Evolutionary conservation across 306 rosid genomes (phyloP), one percentile per base, ranked within the genome.

Genomic region (Ammopiptanthus mongolicus): DNA sequence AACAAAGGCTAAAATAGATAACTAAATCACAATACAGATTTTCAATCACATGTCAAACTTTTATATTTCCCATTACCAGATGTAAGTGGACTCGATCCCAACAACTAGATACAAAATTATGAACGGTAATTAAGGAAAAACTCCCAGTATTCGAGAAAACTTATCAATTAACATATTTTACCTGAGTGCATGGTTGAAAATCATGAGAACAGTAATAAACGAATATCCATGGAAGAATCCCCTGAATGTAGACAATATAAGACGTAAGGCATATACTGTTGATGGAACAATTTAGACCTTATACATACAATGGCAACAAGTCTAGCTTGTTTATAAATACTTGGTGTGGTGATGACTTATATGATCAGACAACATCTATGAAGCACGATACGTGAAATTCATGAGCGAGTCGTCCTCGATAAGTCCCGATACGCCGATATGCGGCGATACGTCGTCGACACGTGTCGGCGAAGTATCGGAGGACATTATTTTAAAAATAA

Each of bases 171-270:
- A 74, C 7, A 42, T 25, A 75, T 73, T 28, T 41, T 84, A 94
- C 98, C 97, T 94, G 74, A 94, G 95, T 70, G 97, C 98, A 61
- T 94, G 98, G 78, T 94, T 94, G 81, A 91, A 67, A 84, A 94
- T 94, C 98, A 94, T 94, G 65, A 94, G 84, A 72, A 94, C 84
- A 3, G 96, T 94, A 73, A 94, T 86, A 74, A 90, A 83, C 3
- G 98, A 86, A 85, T 94, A 94, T 60, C 97, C 98, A 73, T 91
- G 89, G 79, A 91, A 90, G 84, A 94, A 91, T 63, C 98, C 97
- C 96, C 98, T 94, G 83, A 80, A 83, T 37, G 80, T 17, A 57
- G 77, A 82, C 58, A 73, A 52, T 44, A 71, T 33, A 62, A 69
- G 65, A 58, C 61, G 57, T 82, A 29, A 71, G 74, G 18, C 56